Percentiles rank a stretch among this genome's conserved stretches.
phyloP scores from a whole-genome alignment of 148 eudicot species.

The Camellia granthamiana region DNA sequence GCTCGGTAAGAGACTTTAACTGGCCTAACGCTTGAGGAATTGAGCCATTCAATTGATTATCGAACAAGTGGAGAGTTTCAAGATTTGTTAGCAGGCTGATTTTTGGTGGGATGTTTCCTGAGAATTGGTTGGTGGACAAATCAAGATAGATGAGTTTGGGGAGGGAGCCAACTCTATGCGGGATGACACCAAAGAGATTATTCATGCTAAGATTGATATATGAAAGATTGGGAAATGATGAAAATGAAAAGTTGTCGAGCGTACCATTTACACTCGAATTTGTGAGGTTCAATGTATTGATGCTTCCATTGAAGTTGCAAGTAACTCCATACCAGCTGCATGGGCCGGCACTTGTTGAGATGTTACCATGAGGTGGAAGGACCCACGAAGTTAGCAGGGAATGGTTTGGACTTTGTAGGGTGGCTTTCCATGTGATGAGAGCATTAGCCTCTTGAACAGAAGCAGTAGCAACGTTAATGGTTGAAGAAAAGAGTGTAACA shows the following conservation, averaged over 20 bases:
- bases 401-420: slow-evolving; percentile 28
- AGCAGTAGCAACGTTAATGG: no score
- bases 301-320: slow-evolving; percentile 26
- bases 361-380: no score
- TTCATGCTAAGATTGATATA: slow-evolving; percentile 39
- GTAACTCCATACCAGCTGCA: slow-evolving; percentile 43
- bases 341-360: slow-evolving; percentile 11
- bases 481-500: no score
- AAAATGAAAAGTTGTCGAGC: slow-evolving; percentile 29
- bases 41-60: slow-evolving; percentile 14
- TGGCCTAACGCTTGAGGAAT: slow-evolving; percentile 14
- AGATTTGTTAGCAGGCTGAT: slow-evolving; percentile 33
- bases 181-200: slow-evolving; percentile 26
- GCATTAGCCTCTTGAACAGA: background rate
- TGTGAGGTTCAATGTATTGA: slow-evolving; percentile 19
- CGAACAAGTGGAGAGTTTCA: slow-evolving; percentile 23
- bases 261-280: slow-evolving; percentile 35
- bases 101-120: slow-evolving; percentile 33
- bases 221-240: slow-evolving; percentile 27
- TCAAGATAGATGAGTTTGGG: slow-evolving; percentile 3
- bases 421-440: slow-evolving; percentile 42
- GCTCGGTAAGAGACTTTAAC: background rate
- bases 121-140: slow-evolving; percentile 25
- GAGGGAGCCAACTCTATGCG: background rate
- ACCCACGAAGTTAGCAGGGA: slow-evolving; percentile 20